Conservation (phyloP, 2,329 filamentous ascomycete species). For the Exophiala sp. region DNA sequence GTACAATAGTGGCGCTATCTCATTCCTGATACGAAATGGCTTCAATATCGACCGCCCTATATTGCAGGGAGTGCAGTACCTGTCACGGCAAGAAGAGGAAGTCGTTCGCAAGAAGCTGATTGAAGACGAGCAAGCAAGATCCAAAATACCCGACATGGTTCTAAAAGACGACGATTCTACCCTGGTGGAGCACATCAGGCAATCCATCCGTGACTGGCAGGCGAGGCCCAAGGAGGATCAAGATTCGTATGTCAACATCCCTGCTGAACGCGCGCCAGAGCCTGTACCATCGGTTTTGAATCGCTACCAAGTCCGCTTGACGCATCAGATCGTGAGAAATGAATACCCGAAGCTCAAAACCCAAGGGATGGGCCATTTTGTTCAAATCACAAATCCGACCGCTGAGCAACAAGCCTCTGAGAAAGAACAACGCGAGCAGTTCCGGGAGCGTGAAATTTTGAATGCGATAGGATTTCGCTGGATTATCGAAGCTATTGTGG, state of each 20-base stretch:
- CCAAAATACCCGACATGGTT: slow-evolving; percentile 40
- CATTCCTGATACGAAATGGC: slow-evolving; percentile 54
- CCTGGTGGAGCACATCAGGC: slow-evolving; percentile 38
- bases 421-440: slow-evolving; percentile 29
- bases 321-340: slow-evolving; percentile 60
- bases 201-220: slow-evolving; percentile 38
- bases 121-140: slow-evolving; percentile 36
- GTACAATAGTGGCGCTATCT: slow-evolving; percentile 53
- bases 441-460: slow-evolving; percentile 31
- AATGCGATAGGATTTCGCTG: slow-evolving; percentile 42
- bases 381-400: slow-evolving; percentile 39
- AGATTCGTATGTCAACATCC: slow-evolving; percentile 43
- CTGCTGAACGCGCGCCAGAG: slow-evolving; percentile 29
- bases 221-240: slow-evolving; percentile 38
- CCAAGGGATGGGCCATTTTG: slow-evolving; percentile 35
- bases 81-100: slow-evolving; percentile 55
- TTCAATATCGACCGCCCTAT: slow-evolving; percentile 56
- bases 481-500: slow-evolving; percentile 43
- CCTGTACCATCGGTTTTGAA: slow-evolving; percentile 39
- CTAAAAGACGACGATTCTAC: slow-evolving; percentile 50
- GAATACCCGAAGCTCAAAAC: slow-evolving; percentile 48
- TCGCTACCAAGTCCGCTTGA: slow-evolving; percentile 57
- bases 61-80: slow-evolving; percentile 53
- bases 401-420: slow-evolving; percentile 32
- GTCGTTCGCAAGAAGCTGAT: slow-evolving; percentile 42